These are phyloP conservation scores for Saccharomycopsis sp. DNA, from an alignment of 805 yeast species.

Conservation along the genomic window DNA sequence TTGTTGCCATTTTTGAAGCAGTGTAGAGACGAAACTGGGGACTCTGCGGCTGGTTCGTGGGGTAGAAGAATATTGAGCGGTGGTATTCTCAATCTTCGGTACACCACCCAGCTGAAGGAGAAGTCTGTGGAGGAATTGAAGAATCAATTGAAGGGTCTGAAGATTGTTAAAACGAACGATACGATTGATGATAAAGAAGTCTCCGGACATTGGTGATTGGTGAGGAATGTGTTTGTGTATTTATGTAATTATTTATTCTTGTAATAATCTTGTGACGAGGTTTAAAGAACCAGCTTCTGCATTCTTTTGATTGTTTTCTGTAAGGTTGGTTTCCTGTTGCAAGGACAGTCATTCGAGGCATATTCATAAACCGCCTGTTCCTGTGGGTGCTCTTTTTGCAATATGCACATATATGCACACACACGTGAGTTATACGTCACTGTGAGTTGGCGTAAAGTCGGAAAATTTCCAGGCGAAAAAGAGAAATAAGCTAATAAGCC, in stretches of 20 bases:
- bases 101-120: constrained; percentile 9
- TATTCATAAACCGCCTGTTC: no score
- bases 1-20: constrained; percentile 87
- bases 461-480: not conserved
- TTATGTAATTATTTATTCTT: no score
- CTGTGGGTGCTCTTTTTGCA: no score
- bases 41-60: constrained; percentile 89
- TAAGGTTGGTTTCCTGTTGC: no score
- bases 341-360: no score
- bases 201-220: not conserved
- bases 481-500: not conserved
- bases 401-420: not conserved
- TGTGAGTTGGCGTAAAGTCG: not conserved
- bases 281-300: no score
- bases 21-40: constrained; percentile 94
- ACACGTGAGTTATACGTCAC: not conserved
- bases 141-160: not conserved
- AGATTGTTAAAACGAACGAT: not conserved
- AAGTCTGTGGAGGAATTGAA: constrained; percentile 1
- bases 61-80: constrained; percentile 65
- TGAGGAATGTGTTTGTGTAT: no score
- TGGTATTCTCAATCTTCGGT: constrained; percentile 33
- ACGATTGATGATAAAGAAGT: not conserved
- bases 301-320: not conserved
- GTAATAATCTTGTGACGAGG: not conserved